Conservation (phyloP, 2,329 filamentous ascomycete genomes). For the Penicillium occitanis region DNA sequence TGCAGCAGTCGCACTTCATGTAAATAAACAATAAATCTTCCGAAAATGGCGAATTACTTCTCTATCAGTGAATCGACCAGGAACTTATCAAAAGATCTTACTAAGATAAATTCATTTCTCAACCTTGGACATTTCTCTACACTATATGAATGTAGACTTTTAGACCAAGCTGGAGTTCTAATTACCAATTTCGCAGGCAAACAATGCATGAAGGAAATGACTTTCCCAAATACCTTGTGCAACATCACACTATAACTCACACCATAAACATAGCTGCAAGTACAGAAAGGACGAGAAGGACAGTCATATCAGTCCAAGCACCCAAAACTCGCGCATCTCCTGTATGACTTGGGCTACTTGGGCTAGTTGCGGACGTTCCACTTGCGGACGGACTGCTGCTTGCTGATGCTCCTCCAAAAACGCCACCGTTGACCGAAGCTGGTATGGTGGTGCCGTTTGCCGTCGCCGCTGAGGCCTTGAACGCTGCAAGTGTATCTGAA, state of each 20-base stretch:
- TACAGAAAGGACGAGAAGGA: neutral
- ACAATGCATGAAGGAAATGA: neutral
- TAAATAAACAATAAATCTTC: neutral
- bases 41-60: neutral
- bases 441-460: neutral
- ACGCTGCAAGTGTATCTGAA: constrained; percentile 6
- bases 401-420: neutral
- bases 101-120: neutral
- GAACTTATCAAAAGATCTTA: neutral
- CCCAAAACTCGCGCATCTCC: constrained; percentile 1
- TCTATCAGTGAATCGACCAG: neutral
- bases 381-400: constrained; percentile 1
- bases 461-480: constrained; percentile 4
- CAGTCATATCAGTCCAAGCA: constrained; percentile 4
- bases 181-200: neutral
- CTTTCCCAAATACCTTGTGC: neutral
- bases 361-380: neutral
- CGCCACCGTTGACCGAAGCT: constrained; percentile 7
- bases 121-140: neutral
- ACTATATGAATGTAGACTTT: neutral
- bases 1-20: neutral
- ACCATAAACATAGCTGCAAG: neutral
- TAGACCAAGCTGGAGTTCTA: neutral
- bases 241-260: neutral
- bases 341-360: constrained; percentile 8